Base-by-base conservation (phyloP, 768 basidiomycete species). In the Auriscalpium microsporum region DNA sequence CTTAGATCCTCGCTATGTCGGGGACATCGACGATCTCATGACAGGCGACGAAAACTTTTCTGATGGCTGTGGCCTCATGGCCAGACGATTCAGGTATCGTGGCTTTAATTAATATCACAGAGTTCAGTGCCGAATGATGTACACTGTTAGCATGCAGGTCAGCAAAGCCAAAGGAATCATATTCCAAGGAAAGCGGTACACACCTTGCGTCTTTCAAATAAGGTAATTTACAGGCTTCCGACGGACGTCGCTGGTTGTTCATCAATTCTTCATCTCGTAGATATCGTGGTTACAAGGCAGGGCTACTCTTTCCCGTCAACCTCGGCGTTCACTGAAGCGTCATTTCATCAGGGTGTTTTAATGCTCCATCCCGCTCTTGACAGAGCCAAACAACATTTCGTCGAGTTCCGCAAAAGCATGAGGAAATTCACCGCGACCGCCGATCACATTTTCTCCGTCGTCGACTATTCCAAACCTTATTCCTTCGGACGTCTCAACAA, bases 61-160 rank as follows among this genome's bases (percentile, higher is more conserved):
- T 0, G 83, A 86, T 64, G 84, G 84, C 1, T 86, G 84, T 62
- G 84, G 84, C 0, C 73, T 86, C 8, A 84, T 86, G 57, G 76
- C 81, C 0, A 71, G 69, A 50, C 67, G 69, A 33, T 73, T 54
- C 17, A 45, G 53, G 53, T 37, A 28, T 28, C 28, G 28, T 28
- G 5, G 28, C 28, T 28, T 28, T 4, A 28, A 28, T 3, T 2
- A 28, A 28, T 28, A 28, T 28, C 7, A 4, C 28, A 7, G 8
- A n/a, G 49, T 50, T 10, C 49, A 10, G 28, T 16, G 10, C 23
- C 21, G 4, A 11, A 47, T 47, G 5, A 17, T 17, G 14, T 13
- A 28, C 2, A 5, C 4, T 9, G 33, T 83, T 54, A 79, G 81
- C 2, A 61, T 77, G 0, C 73, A 77, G 58, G 62, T 87, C 11